phyloP scores from a whole-genome alignment of 2,329 filamentous ascomycete genomes.

The Aspergillus sp. region DNA sequence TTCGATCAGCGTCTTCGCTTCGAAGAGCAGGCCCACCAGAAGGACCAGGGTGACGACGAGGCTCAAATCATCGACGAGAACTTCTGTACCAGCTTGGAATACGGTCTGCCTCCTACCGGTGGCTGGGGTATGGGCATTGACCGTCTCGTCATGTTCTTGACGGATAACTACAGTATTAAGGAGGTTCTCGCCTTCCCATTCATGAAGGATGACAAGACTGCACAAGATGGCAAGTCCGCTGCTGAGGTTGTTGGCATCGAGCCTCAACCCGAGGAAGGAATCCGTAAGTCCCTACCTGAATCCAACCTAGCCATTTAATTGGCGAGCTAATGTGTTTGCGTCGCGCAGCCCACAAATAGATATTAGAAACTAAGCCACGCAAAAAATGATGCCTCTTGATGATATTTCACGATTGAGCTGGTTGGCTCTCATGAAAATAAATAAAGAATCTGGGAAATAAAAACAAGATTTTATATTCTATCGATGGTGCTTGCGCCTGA shows the following conservation, averaged over 20 bases:
- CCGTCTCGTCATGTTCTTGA: slow-evolving; percentile 91
- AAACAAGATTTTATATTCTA: background rate
- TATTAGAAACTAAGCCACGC: slow-evolving; percentile 9
- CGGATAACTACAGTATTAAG: slow-evolving; percentile 92
- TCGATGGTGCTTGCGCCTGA: background rate
- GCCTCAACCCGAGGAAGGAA: slow-evolving; percentile 61
- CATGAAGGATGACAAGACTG: slow-evolving; percentile 82
- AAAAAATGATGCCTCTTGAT: slow-evolving; percentile 14
- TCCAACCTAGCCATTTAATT: background rate
- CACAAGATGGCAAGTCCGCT: slow-evolving; percentile 48
- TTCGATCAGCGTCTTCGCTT: slow-evolving; percentile 90
- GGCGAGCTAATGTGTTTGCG: slow-evolving; percentile 20
- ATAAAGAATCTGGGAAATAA: slow-evolving; percentile 15
- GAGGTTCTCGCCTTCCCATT: slow-evolving; percentile 96
- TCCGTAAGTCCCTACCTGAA: slow-evolving; percentile 40
- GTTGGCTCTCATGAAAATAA: slow-evolving; percentile 18
- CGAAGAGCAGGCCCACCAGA: slow-evolving; percentile 94
- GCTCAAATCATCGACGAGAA: slow-evolving; percentile 95
- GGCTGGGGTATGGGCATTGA: slow-evolving; percentile 98
- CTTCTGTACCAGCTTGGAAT: slow-evolving; percentile 87
- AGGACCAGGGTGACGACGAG: slow-evolving; percentile 95
- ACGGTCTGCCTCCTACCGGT: slow-evolving; percentile 87
- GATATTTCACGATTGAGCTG: slow-evolving; percentile 21
- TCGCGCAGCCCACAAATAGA: slow-evolving; percentile 35
- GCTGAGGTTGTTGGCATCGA: slow-evolving; percentile 64